A percentile compares a stretch with the other conserved stretches of the same genome.
Conservation (phyloP, 331 rosid genomes). For the Prunus yedoensis region DNA sequence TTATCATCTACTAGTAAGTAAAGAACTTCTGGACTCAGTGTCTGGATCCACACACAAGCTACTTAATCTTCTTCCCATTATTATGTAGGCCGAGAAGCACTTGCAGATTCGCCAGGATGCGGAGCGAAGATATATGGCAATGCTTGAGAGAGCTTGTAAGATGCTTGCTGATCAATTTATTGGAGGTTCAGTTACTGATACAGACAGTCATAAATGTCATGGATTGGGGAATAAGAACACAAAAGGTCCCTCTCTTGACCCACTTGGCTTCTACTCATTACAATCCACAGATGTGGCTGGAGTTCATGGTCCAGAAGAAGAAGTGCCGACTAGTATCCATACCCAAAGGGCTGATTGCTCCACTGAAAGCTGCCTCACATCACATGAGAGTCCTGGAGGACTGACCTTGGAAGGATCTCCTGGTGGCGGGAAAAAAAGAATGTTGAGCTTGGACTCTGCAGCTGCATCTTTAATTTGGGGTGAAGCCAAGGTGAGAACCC, state of each 20-base stretch:
- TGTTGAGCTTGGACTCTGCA: conserved; percentile 56
- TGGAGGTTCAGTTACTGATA: conserved; percentile 64
- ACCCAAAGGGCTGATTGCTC: conserved; percentile 83
- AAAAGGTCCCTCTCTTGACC: conserved; percentile 55
- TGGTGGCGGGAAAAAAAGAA: conserved; percentile 50
- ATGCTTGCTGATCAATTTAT: conserved; percentile 94
- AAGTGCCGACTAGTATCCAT: conserved; percentile 46
- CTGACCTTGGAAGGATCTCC: conserved; percentile 66
- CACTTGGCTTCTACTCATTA: conserved; percentile 66
- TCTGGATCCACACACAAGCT: conserved; percentile 15
- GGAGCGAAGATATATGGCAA: conserved; percentile 80
- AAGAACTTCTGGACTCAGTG: not conserved
- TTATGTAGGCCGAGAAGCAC: conserved; percentile 90
- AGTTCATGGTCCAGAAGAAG: conserved; percentile 44
- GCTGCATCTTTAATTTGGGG: conserved; percentile 71
- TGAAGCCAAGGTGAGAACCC: conserved; percentile 75
- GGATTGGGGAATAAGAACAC: conserved; percentile 54
- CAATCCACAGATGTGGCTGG: conserved; percentile 53
- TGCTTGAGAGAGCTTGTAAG: conserved; percentile 98
- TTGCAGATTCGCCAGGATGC: conserved; percentile 95
- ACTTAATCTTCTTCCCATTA: conserved; percentile 20
- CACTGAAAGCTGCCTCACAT: conserved; percentile 88
- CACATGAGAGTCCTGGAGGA: conserved; percentile 73
- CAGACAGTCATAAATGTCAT: conserved; percentile 61
- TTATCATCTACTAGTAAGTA: not conserved